Base-by-base conservation (phyloP, 2,329 filamentous ascomycete species). In the Periconia macrospinosa region DNA sequence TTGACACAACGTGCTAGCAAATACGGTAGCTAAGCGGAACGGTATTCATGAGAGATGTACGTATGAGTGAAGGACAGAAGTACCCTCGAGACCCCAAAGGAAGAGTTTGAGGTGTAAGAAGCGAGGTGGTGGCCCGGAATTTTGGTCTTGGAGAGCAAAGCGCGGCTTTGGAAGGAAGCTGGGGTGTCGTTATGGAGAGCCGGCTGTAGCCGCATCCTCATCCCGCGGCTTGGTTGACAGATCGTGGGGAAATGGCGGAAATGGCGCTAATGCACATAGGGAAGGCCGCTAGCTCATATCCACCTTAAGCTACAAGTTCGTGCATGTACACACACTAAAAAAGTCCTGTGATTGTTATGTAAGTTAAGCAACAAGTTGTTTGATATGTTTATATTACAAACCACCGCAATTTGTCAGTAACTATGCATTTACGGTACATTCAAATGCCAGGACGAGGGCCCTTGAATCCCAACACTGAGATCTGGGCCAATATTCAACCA, bases 181-280 rank as follows among this genome's bases (percentile, higher is more conserved):
- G 33, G 33, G 33, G 33, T 37, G 41, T 23, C 13, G 20, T 19
- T 57, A 60, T 56, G 44, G 50, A 47, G 57, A 65, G 59, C 65
- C 65, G 65, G 54, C 55, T 52, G 47, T 64, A 67, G 54, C 63
- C 63, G 65, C 54, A 54, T 61, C 60, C 55, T n/a, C 11, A 13
- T 6, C 33, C 15, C 15, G 33, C 33, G 33, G 33, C 33, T 37
- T 14, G 11, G 33, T 57, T 17, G 44, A 46, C 44, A 41, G 40
- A 50, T 33, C 51, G 52, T 55, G 56, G 56, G 53, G 53, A 53
- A 50, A 20, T 23, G 33, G 23, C 52, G 53, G 53, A 53, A 50
- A 20, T 23, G 33, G 23, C 52, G 52, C 54, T 53, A 58, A 18
- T 20, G 45, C 33, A 15, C 2, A 41, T 18, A 11, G n/a, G 27